Base-by-base conservation (phyloP, 495 filamentous ascomycete species). In the Penicillium cinerascens region DNA sequence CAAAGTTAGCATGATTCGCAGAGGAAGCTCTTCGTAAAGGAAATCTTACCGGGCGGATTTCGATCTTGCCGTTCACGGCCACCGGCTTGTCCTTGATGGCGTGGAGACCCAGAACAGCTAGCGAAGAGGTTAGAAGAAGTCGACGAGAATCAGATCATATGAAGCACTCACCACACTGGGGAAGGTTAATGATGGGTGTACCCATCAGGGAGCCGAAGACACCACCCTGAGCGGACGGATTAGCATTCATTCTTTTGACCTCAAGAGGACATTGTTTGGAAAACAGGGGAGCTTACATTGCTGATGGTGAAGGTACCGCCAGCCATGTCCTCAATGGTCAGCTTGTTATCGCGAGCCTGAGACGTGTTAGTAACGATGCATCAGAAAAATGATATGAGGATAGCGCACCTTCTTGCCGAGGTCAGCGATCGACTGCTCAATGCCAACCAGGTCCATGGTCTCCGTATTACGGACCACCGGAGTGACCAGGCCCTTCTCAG, bases 301-400 rank as follows among this genome's bases (percentile, higher is more conserved):
- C 89, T 95, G 75, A 98, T 98, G 42, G 93, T 98, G 75, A 97
- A 98, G 22, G 95, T 95, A 54, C 93, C 93, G 49, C 93, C 93
- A 48, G 95, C 93, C 95, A 98, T 97, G 67, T 98, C 93, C 73
- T 98, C 93, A 62, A 98, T 97, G 2, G 93, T 98, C 61, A 98
- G 81, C 75, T 97, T 98, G 70, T 87, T 87, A 58, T 98, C 91
- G 44, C 93, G 86, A 51, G 93, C 93, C 88, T 91, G 20, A 3
- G 23, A 18, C 20, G 11, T 33, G 1, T 27, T 26, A 20, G 42
- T 38, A 44, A 20, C 15, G 13, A 26, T 29, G 13, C 16, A 15
- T 42, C 1, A 20, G 5, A 39, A 9, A 5, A 27, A 42, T 15
- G 42, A 56, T 18, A 35, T 15, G 33, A 41, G 13, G n/a, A n/a